Conservation (phyloP, 1,139 yeast genomes). For the Candida glucosophila region DNA sequence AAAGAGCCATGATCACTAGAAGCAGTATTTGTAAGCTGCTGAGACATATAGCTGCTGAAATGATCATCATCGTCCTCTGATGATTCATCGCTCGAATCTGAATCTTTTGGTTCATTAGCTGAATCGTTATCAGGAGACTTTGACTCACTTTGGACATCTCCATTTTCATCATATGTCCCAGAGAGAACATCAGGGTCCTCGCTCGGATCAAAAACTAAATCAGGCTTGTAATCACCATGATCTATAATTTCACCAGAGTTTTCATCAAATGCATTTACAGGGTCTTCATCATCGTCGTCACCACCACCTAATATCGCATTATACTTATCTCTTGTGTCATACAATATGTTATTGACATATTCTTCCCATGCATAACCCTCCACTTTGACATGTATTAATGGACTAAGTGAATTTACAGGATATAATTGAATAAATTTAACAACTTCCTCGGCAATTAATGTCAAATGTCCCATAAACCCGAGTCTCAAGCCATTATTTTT, state of each 20-base stretch:
- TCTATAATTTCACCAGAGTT: constrained; percentile 41
- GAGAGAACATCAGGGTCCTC: constrained; percentile 24
- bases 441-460: constrained; percentile 92
- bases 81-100: constrained; percentile 16
- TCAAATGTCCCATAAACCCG: constrained; percentile 97
- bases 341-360: constrained; percentile 75
- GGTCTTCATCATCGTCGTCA: constrained; percentile 31
- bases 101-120: constrained; percentile 10
- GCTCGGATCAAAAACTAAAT: constrained; percentile 26
- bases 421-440: constrained; percentile 83
- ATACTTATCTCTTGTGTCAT: constrained; percentile 87
- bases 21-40: constrained; percentile 60
- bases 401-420: constrained; percentile 53
- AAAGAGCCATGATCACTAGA: constrained; percentile 35
- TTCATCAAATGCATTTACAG: constrained; percentile 42
- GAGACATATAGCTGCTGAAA: constrained; percentile 78
- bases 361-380: constrained; percentile 67
- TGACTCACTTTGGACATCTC: constrained; percentile 13
- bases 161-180: constrained; percentile 15
- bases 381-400: constrained; percentile 50
- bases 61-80: constrained; percentile 25
- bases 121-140: constrained; percentile 22
- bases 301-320: constrained; percentile 90
- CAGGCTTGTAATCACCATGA: constrained; percentile 26
- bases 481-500: constrained; percentile 60